These are phyloP conservation scores for Apiospora sp. DNA, from an alignment of 2,329 filamentous ascomycete species.

Conservation along the genomic window DNA sequence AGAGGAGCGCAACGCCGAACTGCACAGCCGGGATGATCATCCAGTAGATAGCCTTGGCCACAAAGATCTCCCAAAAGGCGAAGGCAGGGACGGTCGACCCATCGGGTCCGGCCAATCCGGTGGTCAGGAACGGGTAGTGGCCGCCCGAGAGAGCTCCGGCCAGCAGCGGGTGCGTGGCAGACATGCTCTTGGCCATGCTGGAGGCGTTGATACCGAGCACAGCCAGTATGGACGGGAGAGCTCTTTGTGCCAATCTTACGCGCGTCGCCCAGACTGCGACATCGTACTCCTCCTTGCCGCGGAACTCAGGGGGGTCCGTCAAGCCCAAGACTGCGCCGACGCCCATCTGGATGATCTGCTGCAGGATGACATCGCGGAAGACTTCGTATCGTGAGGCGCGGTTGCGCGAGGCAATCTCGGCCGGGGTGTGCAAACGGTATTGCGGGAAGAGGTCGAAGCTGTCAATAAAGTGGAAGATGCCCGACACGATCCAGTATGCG, in stretches of 20 bases:
- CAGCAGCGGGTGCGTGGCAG: slow-evolving; percentile 74
- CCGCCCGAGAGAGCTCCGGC: slow-evolving; percentile 82
- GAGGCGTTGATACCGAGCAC: slow-evolving; percentile 79
- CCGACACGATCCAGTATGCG: slow-evolving; percentile 87
- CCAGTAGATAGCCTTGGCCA: slow-evolving; percentile 83
- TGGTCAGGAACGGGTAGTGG: slow-evolving; percentile 75
- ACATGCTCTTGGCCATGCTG: slow-evolving; percentile 78
- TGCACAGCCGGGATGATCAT: slow-evolving; percentile 78
- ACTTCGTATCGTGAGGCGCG: slow-evolving; percentile 86
- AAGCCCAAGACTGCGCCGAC: slow-evolving; percentile 73
- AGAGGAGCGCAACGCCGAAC: slow-evolving; percentile 74
- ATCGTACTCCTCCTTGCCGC: slow-evolving; percentile 84
- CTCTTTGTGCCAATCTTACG: slow-evolving; percentile 79
- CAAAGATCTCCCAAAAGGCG: slow-evolving; percentile 79
- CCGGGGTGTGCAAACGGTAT: slow-evolving; percentile 94
- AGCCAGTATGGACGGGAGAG: slow-evolving; percentile 75
- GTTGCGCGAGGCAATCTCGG: slow-evolving; percentile 87
- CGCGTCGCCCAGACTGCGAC: slow-evolving; percentile 89
- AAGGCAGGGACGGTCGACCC: slow-evolving; percentile 72
- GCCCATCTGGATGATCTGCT: slow-evolving; percentile 87
- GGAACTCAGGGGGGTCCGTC: slow-evolving; percentile 76
- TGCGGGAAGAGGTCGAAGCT: slow-evolving; percentile 84
- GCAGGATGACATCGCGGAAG: slow-evolving; percentile 87
- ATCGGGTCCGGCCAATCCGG: slow-evolving; percentile 62
- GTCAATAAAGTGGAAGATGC: slow-evolving; percentile 89